Base-by-base conservation (phyloP, 352 stramenopile species). In the Phytopythium ostracodes region DNA sequence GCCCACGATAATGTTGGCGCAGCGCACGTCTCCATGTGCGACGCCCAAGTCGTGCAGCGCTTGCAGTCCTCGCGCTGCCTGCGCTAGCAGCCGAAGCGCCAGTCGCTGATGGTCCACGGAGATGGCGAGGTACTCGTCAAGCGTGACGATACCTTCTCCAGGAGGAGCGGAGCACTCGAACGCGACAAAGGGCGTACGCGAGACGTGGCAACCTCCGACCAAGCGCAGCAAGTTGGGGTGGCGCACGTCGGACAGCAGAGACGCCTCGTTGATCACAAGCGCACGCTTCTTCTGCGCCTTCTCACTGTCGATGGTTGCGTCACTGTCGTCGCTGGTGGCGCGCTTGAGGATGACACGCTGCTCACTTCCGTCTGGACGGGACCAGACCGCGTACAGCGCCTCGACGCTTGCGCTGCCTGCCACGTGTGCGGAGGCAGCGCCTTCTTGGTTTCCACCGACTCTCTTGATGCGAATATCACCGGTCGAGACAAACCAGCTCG, bases 191-290 rank as follows among this genome's bases (percentile, higher is more conserved):
- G 78, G 82, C 17, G 67, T 53, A 1, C 55, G 70, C 0, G 70
- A 71, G 44, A 89, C 73, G 18, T 67, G 71, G 56, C 68, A 91
- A 5, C 73, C 82, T 40, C 82, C 82, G 42, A 79, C 66, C 60
- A 89, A 63, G 29, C 77, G 72, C 18, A 92, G 65, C 22, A 92
- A 65, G 53, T 83, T 76, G 5, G 72, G 69, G 53, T 91, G 77
- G 17, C 73, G 68, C 1, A 87, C 62, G 43, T 71, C 60, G 9
- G 63, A 69, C 61, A 81, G 72, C 44, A 85, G 44, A 57, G 75
- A 59, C 0, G 68, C 73, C 54, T 91, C 82, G 1, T 56, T 62
- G 44, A 64, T 57, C 15, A 84, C 56, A 29, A 80, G 59, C 43
- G 73, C 71, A 29, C 18, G 47, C 60, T 46, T 70, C 56, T 12